Evolutionary conservation across 2,329 filamentous ascomycete species (phyloP).

Genomic region (Colletotrichum liriopes): DNA sequence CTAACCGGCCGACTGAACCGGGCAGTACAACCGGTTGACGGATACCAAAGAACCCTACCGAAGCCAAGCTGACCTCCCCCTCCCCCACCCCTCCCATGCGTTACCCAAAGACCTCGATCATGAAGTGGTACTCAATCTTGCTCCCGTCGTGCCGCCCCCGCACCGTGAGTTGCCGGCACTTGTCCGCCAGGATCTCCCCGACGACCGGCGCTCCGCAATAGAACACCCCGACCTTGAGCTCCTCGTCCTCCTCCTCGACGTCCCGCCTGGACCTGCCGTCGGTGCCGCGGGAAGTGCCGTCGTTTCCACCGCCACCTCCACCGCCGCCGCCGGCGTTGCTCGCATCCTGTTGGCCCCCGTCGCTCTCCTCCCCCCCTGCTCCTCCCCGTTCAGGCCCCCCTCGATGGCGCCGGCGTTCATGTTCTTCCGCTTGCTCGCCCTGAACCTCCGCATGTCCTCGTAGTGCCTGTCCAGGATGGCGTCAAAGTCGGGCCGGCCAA

Average conservation of each 20-base stretch:
- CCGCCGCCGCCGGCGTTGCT: not conserved
- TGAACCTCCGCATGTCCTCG: conserved; percentile 63
- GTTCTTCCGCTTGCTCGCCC: conserved; percentile 45
- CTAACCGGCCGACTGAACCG: not conserved
- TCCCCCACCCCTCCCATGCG: too few relatives aligned
- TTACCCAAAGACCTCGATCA: conserved; percentile 71
- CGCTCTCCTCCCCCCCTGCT: not conserved
- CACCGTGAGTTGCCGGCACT: conserved; percentile 65
- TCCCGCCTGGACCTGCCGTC: conserved; percentile 6
- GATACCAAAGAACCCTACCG: not conserved
- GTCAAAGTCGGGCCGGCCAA: conserved; percentile 69
- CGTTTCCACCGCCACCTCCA: not conserved
- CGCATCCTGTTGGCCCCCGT: not conserved
- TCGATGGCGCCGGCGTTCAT: conserved; percentile 37
- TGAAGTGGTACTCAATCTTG: conserved; percentile 70
- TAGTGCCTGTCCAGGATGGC: conserved; percentile 69
- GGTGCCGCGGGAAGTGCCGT: not conserved
- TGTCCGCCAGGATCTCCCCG: conserved; percentile 70
- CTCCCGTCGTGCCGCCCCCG: conserved; percentile 66
- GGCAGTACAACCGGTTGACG: not conserved
- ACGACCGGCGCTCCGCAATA: conserved; percentile 71
- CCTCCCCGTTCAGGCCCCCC: conserved; percentile 18
- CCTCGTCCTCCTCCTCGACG: conserved; percentile 48
- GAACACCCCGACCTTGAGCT: conserved; percentile 68
- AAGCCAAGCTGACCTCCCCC: not conserved